These are phyloP conservation scores for Pseudocercospora fijiensis DNA, from an alignment of 2,329 filamentous ascomycete species.

Conservation along the genomic window DNA sequence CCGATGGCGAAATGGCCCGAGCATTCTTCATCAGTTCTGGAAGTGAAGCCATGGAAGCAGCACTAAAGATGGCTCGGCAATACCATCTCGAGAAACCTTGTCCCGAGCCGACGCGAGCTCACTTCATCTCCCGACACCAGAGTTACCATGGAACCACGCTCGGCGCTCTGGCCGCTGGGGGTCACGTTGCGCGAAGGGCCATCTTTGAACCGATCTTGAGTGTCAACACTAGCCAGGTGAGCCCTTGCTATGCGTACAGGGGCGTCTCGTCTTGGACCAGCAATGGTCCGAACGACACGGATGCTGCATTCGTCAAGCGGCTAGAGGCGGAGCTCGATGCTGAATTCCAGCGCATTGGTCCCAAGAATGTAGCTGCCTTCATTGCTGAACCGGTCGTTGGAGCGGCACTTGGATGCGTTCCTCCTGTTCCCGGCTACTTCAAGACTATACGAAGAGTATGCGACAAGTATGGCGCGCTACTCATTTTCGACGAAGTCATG, in stretches of 20 bases:
- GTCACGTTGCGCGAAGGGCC: conserved; percentile 59
- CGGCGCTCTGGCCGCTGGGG: conserved; percentile 64
- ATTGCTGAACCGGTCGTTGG: conserved; percentile 72
- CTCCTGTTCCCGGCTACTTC: conserved; percentile 67
- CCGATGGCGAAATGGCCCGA: conserved; percentile 53
- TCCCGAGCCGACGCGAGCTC: conserved; percentile 54
- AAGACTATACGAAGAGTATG: conserved; percentile 67
- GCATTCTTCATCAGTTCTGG: conserved; percentile 60
- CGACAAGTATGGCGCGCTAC: conserved; percentile 66
- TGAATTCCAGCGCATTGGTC: conserved; percentile 64
- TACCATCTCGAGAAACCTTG: conserved; percentile 60
- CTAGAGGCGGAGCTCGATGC: conserved; percentile 65
- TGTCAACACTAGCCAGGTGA: conserved; percentile 57
- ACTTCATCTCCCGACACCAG: conserved; percentile 64
- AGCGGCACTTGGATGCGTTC: conserved; percentile 67
- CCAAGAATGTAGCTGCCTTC: conserved; percentile 68
- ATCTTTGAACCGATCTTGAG: conserved; percentile 62
- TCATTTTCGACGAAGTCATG: conserved; percentile 82
- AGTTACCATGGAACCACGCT: conserved; percentile 72
- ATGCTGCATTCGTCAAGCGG: conserved; percentile 59
- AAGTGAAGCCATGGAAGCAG: conserved; percentile 66
- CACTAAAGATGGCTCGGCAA: conserved; percentile 66
- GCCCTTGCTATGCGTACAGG: conserved; percentile 66
- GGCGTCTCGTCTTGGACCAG: conserved; percentile 35
- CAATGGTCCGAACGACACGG: conserved; percentile 38